Base-by-base conservation (phyloP, 352 stramenopile species). In the Peronospora belbahrii region DNA sequence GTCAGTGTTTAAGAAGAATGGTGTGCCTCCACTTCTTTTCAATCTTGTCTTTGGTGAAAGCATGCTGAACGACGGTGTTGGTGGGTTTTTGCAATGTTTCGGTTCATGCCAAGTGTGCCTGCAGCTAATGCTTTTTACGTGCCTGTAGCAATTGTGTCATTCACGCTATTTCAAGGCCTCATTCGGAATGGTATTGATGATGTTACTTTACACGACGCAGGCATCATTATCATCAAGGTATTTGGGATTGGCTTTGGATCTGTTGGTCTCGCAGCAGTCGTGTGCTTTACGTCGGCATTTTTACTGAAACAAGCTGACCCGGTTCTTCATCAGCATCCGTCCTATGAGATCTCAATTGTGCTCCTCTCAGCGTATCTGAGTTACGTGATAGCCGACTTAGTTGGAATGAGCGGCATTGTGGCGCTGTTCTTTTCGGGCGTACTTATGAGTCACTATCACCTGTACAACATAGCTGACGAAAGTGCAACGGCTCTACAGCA, bases 21-120 rank as follows among this genome's bases (percentile, higher is more conserved):
- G 78, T 28, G 80, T 78, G 2, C 80, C 80, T 32, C 74, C 88
- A 11, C 68, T 93, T 17, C 63, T 98, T 4, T 97, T 97, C 58
- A 97, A 97, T 56, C 70, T 98, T 36, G 88, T 97, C 0, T 98
- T 97, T 66, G 94, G 94, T 27, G 94, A 98, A 65, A 95, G 78
- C 43, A 88, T 97, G 56, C 72, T 98, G 3, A 98, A 97, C 50
- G 94, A 98, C 53, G 90, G 87, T 41, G 85, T 97, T 22, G 81
- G 75, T 68, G 67, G 50, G 56, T 45, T 32, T 45, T 20, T 27
- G 76, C 43, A 69, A 1, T 7, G 36, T n/a, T 10, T 31, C 32
- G 25, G 40, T 49, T 19, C 8, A 2, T 45, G 8, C 27, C 22
- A 14, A 15, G 14, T 15, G 10, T 31, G 9, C 2, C 33, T 35